Conservation (phyloP, 1,139 yeast genomes). For the Hansenula lynferdii region DNA sequence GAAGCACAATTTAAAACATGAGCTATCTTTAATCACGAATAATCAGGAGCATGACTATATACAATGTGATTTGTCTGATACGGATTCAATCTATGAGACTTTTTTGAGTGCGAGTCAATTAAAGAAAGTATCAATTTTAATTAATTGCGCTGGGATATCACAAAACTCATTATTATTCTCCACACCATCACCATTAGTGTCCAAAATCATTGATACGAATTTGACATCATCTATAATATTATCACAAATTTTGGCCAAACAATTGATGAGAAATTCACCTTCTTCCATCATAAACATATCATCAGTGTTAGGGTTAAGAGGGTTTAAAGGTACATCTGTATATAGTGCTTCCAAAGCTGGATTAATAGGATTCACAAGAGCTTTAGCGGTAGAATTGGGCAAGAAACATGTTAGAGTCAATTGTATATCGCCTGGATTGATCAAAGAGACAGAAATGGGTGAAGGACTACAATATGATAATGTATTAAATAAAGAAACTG, state of each 20-base stretch:
- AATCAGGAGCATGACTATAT: constrained; percentile 45
- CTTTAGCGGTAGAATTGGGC: constrained; percentile 60
- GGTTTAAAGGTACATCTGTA: constrained; percentile 59
- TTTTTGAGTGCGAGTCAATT: constrained; percentile 7
- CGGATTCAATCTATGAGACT: constrained; percentile 21
- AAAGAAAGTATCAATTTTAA: constrained; percentile 39
- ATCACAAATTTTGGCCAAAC: constrained; percentile 40
- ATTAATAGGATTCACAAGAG: constrained; percentile 56
- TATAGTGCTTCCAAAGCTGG: constrained; percentile 87
- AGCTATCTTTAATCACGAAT: constrained; percentile 30
- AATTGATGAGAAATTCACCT: constrained; percentile 41
- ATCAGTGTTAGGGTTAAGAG: constrained; percentile 56
- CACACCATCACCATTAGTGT: constrained; percentile 39
- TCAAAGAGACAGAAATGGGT: constrained; percentile 68
- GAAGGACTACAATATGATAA: constrained; percentile 22
- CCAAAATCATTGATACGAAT: constrained; percentile 52
- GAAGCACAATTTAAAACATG: constrained; percentile 24
- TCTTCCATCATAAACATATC: constrained; percentile 61
- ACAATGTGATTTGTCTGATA: constrained; percentile 43
- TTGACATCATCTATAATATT: constrained; percentile 61
- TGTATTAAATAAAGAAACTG: constrained; percentile 26
- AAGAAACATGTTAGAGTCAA: constrained; percentile 50
- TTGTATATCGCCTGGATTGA: constrained; percentile 68
- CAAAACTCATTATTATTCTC: constrained; percentile 52
- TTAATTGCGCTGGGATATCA: constrained; percentile 82